These are phyloP conservation scores for Saccharomyces hybrid DNA, from an alignment of 1,139 yeast genomes.

Conservation along the genomic window DNA sequence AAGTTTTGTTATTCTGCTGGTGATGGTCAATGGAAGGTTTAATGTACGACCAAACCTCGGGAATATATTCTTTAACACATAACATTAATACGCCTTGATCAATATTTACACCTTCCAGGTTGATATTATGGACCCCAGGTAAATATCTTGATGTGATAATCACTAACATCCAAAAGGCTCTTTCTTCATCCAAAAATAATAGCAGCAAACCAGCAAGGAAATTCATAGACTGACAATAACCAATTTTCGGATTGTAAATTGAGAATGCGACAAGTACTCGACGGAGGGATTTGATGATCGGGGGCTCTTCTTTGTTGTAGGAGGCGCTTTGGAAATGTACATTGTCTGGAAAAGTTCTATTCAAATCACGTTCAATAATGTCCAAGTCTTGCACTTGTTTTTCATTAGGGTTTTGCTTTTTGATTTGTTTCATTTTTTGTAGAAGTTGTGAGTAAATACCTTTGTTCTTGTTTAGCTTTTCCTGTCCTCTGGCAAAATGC, in stretches of 20 bases:
- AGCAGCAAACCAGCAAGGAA: constrained; percentile 81
- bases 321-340: constrained; percentile 49
- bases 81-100: constrained; percentile 93
- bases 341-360: constrained; percentile 93
- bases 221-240: constrained; percentile 91
- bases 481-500: constrained; percentile 84
- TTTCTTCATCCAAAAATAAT: constrained; percentile 80
- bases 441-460: constrained; percentile 64
- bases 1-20: background rate
- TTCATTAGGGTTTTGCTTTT: constrained; percentile 18
- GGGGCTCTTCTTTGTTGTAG: constrained; percentile 41
- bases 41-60: constrained; percentile 63
- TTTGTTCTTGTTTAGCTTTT: constrained; percentile 54
- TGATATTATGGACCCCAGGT: constrained; percentile 87
- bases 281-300: constrained; percentile 62
- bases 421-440: constrained; percentile 34
- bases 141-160: constrained; percentile 76
- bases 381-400: constrained; percentile 62
- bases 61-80: constrained; percentile 75
- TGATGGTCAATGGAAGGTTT: constrained; percentile 21
- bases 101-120: constrained; percentile 86
- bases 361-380: constrained; percentile 84
- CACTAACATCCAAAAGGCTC: constrained; percentile 91
- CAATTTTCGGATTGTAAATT: constrained; percentile 78
- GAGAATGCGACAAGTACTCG: constrained; percentile 81